Evolutionary conservation across 2,329 filamentous ascomycete species (phyloP), one percentile per base, ranked within the genome.

Genomic region (Neophaeococcomyces aloes): DNA sequence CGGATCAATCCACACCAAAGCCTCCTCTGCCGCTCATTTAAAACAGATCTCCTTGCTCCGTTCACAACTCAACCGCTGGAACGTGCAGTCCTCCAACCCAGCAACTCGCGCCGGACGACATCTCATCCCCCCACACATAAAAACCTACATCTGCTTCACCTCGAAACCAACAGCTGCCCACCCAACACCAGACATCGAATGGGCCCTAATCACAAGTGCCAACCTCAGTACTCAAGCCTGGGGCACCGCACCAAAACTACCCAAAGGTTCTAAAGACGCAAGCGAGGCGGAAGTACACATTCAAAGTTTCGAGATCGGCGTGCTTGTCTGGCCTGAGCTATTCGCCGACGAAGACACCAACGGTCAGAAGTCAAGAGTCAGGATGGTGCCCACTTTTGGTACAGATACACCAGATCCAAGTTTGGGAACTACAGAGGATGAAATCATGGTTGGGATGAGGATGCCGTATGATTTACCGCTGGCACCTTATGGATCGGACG

Each of bases 191-290:
- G 61, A 64, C 0, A 79, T 93, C 30, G 83, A 91, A 57, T 94
- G 87, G 88, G 86, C 84, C 1, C 69, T 94, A 50, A 60, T 93
- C 2, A 93, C 86, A 0, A 91, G 84, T n/a, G 86, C 87, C n/a
- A 94, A 94, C 53, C 61, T 94, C 2, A 91, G 84, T 1, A 89
- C 81, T 48, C 86, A 94, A 62, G 87, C 87, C 0, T 94, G 87
- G 88, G 87, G 87, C 1, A 78, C 82, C 29, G 68, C 74, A 2
- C 23, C 46, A 19, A 61, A 59, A 1, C 76, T 73, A 48, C 60
- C 67, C 2, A 66, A 69, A 0, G 76, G 38, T 14, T 29, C 15
- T 15, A 45, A 45, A 23, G 36, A 38, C 21, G 23, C 45, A 44
- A 10, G 29, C 14, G 10, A 38, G 18, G 18, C 36, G 29, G 19